Conservation (phyloP, 2,329 filamentous ascomycete genomes). For the Ophiostoma quercus region DNA sequence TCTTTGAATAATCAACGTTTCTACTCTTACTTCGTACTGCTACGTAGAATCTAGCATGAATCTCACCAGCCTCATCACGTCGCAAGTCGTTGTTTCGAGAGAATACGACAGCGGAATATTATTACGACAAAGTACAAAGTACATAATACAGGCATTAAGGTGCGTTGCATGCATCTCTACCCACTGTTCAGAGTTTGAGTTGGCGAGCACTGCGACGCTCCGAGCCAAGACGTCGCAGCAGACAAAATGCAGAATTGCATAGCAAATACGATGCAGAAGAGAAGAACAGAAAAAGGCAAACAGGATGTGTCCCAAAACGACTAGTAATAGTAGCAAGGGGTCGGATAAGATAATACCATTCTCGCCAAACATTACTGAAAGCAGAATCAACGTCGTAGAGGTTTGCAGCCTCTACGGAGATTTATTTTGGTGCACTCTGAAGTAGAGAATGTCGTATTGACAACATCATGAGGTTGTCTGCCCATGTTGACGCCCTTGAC, state of each 20-base stretch:
- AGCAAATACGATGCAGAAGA: not conserved
- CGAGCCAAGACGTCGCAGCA: not conserved
- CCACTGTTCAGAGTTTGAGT: constrained; percentile 10
- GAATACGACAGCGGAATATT: not conserved
- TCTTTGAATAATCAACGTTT: not conserved
- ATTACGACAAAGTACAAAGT: not conserved
- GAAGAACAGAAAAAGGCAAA: not conserved
- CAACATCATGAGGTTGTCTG: not conserved
- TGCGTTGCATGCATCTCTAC: constrained; percentile 1
- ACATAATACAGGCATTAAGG: not conserved
- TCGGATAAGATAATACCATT: not conserved
- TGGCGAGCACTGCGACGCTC: constrained; percentile 1
- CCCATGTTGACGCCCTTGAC: not conserved
- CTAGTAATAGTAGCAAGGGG: not conserved
- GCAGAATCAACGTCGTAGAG: not conserved
- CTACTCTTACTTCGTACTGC: not conserved
- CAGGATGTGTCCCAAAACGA: constrained; percentile 1
- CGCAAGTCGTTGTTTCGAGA: too few relatives aligned
- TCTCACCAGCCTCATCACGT: not conserved
- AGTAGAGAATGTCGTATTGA: not conserved
- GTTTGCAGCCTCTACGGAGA: not conserved
- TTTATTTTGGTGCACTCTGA: too few relatives aligned
- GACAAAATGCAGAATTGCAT: not conserved
- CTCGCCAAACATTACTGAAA: constrained; percentile 7
- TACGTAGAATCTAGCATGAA: not conserved